phyloP scores from a whole-genome alignment of 2,329 filamentous ascomycete genomes.

The Epichloe sylvatica region DNA sequence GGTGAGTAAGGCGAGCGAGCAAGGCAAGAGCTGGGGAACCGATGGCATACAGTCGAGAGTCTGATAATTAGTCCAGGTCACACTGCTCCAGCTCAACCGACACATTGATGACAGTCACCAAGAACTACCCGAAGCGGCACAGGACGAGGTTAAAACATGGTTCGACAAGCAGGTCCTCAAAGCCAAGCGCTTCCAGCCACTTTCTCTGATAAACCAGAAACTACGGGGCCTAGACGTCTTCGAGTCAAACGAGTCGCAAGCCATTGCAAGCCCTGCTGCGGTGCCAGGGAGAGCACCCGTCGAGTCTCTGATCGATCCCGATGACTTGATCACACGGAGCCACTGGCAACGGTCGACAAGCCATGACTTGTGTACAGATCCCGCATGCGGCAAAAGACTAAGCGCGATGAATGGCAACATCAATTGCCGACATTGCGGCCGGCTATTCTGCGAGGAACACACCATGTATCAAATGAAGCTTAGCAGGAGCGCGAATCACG shows the following conservation, averaged over 20 bases:
- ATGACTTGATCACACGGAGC: slow-evolving; percentile 72
- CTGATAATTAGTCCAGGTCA: slow-evolving; percentile 44
- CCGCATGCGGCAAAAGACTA: slow-evolving; percentile 66
- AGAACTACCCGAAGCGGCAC: slow-evolving; percentile 74
- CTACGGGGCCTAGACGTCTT: slow-evolving; percentile 86
- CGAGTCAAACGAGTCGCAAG: slow-evolving; percentile 66
- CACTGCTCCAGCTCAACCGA: slow-evolving; percentile 77
- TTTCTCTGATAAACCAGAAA: slow-evolving; percentile 86
- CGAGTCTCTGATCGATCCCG: slow-evolving; percentile 52
- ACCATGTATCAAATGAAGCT: slow-evolving; percentile 99
- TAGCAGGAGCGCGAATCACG: slow-evolving; percentile 74
- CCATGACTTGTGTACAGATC: slow-evolving; percentile 75
- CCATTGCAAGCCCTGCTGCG: slow-evolving; percentile 16
- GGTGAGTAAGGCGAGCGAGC: slow-evolving; percentile 38
- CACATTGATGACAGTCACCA: slow-evolving; percentile 79
- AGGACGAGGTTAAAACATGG: slow-evolving; percentile 94
- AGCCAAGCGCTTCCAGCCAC: slow-evolving; percentile 82
- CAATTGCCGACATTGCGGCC: slow-evolving; percentile 87
- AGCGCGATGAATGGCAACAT: slow-evolving; percentile 70
- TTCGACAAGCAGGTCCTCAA: slow-evolving; percentile 90
- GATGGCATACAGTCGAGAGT: neutral
- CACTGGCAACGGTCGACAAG: slow-evolving; percentile 76
- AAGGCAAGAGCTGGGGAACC: neutral
- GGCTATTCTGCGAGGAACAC: slow-evolving; percentile 90
- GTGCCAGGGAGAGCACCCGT: slow-evolving; percentile 24